A percentile compares a stretch with the other conserved stretches of the same genome.
Evolutionary conservation across 306 rosid genomes (phyloP).

Genomic region (Phaseolus lunatus): DNA sequence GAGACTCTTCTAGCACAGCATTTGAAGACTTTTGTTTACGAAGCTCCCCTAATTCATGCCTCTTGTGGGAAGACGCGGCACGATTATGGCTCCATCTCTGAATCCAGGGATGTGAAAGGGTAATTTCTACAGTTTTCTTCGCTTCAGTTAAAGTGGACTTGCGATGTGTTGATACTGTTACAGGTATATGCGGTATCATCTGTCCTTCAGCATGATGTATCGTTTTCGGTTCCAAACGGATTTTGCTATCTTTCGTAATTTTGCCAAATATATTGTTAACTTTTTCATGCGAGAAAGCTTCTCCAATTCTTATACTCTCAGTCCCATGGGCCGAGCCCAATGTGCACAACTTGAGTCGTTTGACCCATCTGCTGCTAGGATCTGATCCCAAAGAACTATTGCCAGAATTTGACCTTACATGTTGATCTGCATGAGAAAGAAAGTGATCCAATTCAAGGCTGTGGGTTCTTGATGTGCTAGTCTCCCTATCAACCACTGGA

Average conservation of each 20-base stretch:
- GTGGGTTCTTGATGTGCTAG: constrained; percentile 83
- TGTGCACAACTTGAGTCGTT: constrained; percentile 71
- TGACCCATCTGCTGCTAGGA: constrained; percentile 75
- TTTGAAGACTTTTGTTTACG: constrained; percentile 52
- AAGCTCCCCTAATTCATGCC: constrained; percentile 46
- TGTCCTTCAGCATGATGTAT: constrained; percentile 46
- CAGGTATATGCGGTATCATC: constrained; percentile 39
- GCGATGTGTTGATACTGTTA: constrained; percentile 41
- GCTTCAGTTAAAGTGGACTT: constrained; percentile 47
- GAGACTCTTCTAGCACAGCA: constrained; percentile 40
- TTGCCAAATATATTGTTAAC: constrained; percentile 43
- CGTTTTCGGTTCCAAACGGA: constrained; percentile 53
- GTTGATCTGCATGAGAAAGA: constrained; percentile 64
- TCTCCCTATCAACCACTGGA: constrained; percentile 64
- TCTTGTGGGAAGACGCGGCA: constrained; percentile 49
- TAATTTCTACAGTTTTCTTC: constrained; percentile 51
- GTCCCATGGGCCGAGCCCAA: constrained; percentile 58
- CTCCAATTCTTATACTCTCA: constrained; percentile 61
- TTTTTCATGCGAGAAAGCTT: constrained; percentile 58
- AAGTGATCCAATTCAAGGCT: constrained; percentile 76
- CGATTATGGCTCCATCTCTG: constrained; percentile 65
- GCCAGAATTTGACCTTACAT: constrained; percentile 53
- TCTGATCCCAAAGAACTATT: constrained; percentile 58
- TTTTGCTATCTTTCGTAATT: constrained; percentile 46
- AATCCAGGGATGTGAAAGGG: constrained; percentile 90